Evolutionary conservation across 495 filamentous ascomycete species (phyloP).

Genomic region (Neurospora sp.): DNA sequence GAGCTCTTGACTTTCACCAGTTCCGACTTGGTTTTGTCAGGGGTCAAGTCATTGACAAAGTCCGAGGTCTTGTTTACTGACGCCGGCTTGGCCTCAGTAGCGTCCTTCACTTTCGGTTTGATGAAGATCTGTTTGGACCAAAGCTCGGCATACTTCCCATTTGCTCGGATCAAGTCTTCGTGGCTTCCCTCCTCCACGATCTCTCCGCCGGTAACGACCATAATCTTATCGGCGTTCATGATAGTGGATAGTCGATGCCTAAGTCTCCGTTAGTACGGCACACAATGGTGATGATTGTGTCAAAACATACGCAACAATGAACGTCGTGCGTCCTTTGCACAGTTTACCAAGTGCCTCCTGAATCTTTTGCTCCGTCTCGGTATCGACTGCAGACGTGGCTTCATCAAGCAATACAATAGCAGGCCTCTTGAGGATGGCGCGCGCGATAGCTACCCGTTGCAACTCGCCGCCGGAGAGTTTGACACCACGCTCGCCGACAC

Average conservation of each 20-base stretch:
- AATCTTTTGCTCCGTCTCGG: conserved; percentile 62
- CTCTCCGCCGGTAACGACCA: conserved; percentile 54
- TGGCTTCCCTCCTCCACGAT: conserved; percentile 58
- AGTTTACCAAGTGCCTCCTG: conserved; percentile 53
- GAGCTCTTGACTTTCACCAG: conserved; percentile 25
- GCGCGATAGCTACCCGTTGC: conserved; percentile 69
- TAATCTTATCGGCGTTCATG: conserved; percentile 57
- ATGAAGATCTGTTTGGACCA: conserved; percentile 51
- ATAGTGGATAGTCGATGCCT: conserved; percentile 61
- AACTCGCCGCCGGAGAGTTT: conserved; percentile 68
- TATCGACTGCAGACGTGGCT: conserved; percentile 48
- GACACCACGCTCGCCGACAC: conserved; percentile 52
- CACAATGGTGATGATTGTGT: background rate
- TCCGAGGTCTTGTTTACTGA: conserved; percentile 15
- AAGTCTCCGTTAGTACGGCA: conserved; percentile 7
- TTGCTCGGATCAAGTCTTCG: conserved; percentile 43
- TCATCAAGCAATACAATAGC: conserved; percentile 48
- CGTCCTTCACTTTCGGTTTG: conserved; percentile 35
- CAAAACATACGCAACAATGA: conserved; percentile 49
- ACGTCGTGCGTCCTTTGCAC: conserved; percentile 48
- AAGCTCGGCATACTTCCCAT: conserved; percentile 52
- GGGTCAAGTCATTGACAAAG: conserved; percentile 33
- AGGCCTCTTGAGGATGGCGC: conserved; percentile 45
- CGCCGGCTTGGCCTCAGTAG: conserved; percentile 9
- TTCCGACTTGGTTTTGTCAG: conserved; percentile 21